Evolutionary conservation across 2,329 filamentous ascomycete species (phyloP).

Genomic region (Alternaria sp.): DNA sequence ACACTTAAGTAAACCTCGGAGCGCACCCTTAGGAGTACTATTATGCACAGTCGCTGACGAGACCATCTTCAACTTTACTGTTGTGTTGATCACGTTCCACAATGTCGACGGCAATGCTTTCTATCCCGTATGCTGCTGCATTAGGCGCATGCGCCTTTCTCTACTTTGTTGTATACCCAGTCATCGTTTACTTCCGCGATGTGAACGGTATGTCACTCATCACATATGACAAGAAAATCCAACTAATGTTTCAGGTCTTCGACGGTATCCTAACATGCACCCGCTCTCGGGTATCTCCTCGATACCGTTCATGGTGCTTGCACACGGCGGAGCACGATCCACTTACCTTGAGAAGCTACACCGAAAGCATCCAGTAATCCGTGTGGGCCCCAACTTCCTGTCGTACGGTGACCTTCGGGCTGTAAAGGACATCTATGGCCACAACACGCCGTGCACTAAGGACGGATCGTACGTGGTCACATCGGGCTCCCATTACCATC

Average conservation of each 20-base stretch:
- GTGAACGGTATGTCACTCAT: conserved; percentile 46
- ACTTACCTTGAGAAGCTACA: conserved; percentile 56
- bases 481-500: conserved; percentile 60
- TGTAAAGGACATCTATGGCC: conserved; percentile 62
- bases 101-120: conserved; percentile 28
- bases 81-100: conserved; percentile 12
- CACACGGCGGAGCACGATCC: conserved; percentile 57
- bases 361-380: conserved; percentile 57
- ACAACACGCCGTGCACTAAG: conserved; percentile 61
- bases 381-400: conserved; percentile 43
- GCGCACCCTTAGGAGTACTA: not conserved
- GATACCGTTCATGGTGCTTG: conserved; percentile 59
- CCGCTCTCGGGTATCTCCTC: conserved; percentile 59
- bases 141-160: conserved; percentile 35
- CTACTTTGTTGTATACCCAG: conserved; percentile 54
- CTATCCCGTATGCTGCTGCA: conserved; percentile 38
- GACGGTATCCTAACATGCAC: conserved; percentile 60
- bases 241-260: conserved; percentile 44
- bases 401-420: conserved; percentile 45
- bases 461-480: conserved; percentile 58
- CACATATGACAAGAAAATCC: not conserved
- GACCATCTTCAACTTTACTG: not conserved
- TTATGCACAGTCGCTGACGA: not conserved
- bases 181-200: conserved; percentile 57
- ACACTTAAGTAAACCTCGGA: conserved; percentile 23